phyloP scores from a whole-genome alignment of 2,329 filamentous ascomycete genomes.

The Didymella keratinophila region DNA sequence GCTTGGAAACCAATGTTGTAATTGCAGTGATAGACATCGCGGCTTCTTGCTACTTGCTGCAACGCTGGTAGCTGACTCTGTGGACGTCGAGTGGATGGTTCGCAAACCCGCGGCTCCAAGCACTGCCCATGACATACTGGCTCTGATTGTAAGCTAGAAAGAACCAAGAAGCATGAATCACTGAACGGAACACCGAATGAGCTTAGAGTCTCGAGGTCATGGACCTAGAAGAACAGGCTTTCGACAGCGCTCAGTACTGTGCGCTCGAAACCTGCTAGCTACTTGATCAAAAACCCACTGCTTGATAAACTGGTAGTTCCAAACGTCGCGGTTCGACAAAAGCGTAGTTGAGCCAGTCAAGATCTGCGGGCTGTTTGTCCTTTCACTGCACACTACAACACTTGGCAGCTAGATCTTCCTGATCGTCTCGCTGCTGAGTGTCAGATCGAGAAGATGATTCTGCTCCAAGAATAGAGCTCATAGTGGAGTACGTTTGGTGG shows the following conservation, averaged over 20 bases:
- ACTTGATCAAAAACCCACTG: neutral
- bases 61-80: neutral
- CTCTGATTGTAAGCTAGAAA: neutral
- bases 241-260: neutral
- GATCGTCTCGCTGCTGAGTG: neutral
- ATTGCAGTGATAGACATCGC: neutral
- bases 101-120: neutral
- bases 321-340: neutral
- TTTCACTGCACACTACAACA: neutral
- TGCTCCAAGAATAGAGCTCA: neutral
- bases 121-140: neutral
- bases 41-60: neutral
- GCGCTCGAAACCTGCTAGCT: neutral
- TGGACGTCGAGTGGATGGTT: neutral
- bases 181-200: neutral
- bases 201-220: neutral
- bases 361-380: neutral
- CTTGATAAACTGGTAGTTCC: neutral
- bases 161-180: neutral
- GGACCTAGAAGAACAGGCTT: neutral
- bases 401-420: neutral
- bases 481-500: constrained; percentile 13
- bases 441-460: neutral
- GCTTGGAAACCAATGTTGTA: neutral
- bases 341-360: neutral